Evolutionary conservation across 768 basidiomycete species (phyloP), one percentile per base, ranked within the genome.

Genomic region (Boletus pseudo-olivaceus): DNA sequence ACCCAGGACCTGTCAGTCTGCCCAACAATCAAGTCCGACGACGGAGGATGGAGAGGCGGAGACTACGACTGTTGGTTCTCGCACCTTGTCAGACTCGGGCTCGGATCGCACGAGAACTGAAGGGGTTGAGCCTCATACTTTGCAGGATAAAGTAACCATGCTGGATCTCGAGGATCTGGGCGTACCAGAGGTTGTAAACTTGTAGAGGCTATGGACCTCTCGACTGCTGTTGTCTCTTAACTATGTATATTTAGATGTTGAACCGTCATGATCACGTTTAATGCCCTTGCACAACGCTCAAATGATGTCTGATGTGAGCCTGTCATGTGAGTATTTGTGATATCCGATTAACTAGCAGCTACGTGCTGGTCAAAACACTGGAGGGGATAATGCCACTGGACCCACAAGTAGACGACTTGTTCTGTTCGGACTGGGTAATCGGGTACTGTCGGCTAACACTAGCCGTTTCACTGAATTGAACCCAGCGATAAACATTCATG

Each of bases 41-140:
- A 27, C 32, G 4, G 59, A 61, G 26, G 64, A 65, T 19, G 55
- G 56, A 6, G 68, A 63, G 32, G 51, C 57, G 12, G 70, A 68
- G 37, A 57, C 51, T 3, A 41, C 40, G 10, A 65, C 65, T 9
- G 55, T 63, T 17, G 59, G 50, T 38, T 67, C 69, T 23, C 59
- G 46, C 47, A 69, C 71, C 19, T 20, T 65, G 41, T 59, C 69
- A 2, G 69, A 70, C 48, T 59, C 59, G 39, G 59, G 55, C 37
- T 70, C 71, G 30, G 71, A 70, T 35, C 60, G 62, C 27, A 68
- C 68, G 34, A 54, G 44, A 39, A 42, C 53, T 32, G 68, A 61
- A 48, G 68, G 65, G 55, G 63, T 58, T 48, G 62, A 66, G 26
- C 56, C 56, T 61, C 60, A 47, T 42, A 50, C 57, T 57, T 64